phyloP scores from a whole-genome alignment of 73 alveolate species.

The Paramecium sexaurelia region DNA sequence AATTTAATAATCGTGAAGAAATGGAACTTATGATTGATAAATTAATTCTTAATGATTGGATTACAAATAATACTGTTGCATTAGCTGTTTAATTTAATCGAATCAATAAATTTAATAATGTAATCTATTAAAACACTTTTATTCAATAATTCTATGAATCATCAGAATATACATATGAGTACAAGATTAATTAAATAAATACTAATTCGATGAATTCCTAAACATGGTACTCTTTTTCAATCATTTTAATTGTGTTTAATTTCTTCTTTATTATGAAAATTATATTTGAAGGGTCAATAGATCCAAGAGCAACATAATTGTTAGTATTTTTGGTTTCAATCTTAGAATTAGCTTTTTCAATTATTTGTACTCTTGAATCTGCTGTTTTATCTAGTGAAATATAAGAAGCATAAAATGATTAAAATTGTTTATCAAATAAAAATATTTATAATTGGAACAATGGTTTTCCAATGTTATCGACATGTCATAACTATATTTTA shows the following conservation, averaged over 20 bases:
- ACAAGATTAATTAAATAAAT: not conserved
- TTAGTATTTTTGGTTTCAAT: not conserved
- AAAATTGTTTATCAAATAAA: not conserved
- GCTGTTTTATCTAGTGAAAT: conserved; percentile 8
- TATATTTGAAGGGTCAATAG: conserved; percentile 43
- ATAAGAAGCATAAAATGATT: not conserved
- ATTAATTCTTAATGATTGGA: conserved; percentile 2
- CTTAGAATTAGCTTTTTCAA: not conserved
- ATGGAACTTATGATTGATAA: not conserved
- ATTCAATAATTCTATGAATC: not conserved
- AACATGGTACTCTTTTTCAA: not conserved
- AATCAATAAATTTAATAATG: not conserved
- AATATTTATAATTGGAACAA: not conserved
- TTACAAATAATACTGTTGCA: conserved; percentile 6
- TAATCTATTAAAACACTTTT: not conserved
- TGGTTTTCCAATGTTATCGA: not conserved
- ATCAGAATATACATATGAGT: not conserved
- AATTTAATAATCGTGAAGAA: not conserved
- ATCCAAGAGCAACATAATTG: conserved; percentile 33
- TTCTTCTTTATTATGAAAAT: conserved; percentile 46
- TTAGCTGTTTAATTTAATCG: not conserved
- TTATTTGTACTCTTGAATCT: not conserved
- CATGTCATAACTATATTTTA: not conserved
- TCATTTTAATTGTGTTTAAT: not conserved
- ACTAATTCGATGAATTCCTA: not conserved